Conservation (phyloP, 208 protist species). For the Trypanosoma conorhini region DNA sequence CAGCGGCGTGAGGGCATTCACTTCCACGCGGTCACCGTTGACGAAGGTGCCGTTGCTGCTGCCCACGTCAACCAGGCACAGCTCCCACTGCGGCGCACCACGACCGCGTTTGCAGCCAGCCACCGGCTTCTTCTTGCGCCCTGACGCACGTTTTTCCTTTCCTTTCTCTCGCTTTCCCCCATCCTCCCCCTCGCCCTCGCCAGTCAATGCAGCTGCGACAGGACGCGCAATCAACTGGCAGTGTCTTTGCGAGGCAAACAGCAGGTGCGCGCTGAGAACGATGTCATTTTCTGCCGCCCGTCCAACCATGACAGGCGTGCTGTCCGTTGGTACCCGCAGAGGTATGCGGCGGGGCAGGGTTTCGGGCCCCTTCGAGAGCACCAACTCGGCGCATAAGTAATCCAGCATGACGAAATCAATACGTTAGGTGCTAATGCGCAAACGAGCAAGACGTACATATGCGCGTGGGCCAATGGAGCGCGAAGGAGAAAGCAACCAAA, state of each 20-base stretch:
- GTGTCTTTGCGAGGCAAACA: constrained; percentile 85
- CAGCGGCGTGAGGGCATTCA: constrained; percentile 45
- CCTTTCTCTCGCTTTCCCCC: not conserved
- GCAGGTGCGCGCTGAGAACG: constrained; percentile 62
- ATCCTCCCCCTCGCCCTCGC: not conserved
- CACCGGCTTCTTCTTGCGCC: not conserved
- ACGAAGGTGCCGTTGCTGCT: constrained; percentile 92
- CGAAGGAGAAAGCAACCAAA: not conserved
- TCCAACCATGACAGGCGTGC: constrained; percentile 61
- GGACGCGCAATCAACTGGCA: constrained; percentile 56
- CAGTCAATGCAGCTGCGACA: not conserved
- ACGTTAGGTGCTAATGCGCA: no score
- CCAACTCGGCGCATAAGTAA: constrained; percentile 33
- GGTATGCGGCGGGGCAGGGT: constrained; percentile 43
- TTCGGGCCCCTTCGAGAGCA: constrained; percentile 63
- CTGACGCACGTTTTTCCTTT: not conserved
- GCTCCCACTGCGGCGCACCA: constrained; percentile 4
- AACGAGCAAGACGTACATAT: not conserved
- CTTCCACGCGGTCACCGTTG: constrained; percentile 60
- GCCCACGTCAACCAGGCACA: constrained; percentile 76
- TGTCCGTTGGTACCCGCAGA: constrained; percentile 42
- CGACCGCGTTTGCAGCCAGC: not conserved
- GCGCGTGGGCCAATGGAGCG: not conserved
- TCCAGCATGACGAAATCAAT: constrained; percentile 12
- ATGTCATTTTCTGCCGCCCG: constrained; percentile 54